phyloP scores from a whole-genome alignment of 1,284 basidiomycete genomes.

The Ceratobasidium theobromae region DNA sequence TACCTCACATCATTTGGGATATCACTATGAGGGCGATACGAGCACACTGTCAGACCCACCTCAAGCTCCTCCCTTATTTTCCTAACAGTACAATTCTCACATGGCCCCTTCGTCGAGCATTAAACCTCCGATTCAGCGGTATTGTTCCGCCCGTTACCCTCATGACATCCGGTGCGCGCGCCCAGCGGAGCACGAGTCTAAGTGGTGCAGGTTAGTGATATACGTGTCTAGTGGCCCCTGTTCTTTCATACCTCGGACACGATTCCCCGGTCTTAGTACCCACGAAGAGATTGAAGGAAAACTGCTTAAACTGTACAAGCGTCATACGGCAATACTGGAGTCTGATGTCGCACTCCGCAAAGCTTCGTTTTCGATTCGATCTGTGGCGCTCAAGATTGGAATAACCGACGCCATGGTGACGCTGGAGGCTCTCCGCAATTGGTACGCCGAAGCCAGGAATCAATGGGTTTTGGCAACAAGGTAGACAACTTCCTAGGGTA shows the following conservation, averaged over 20 bases:
- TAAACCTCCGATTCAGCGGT: background rate
- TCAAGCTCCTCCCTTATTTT: too few relatives aligned
- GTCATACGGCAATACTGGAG: constrained; percentile 14
- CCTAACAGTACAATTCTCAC: too few relatives aligned
- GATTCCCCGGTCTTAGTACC: background rate
- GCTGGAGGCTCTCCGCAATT: constrained; percentile 14
- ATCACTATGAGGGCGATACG: background rate
- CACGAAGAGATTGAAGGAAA: constrained; percentile 30
- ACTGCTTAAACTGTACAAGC: constrained; percentile 28
- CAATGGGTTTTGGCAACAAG: constrained; percentile 27
- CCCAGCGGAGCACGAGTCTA: constrained; percentile 15
- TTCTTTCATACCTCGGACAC: background rate
- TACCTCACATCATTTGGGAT: background rate
- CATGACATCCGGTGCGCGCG: constrained; percentile 2
- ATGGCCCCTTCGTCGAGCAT: too few relatives aligned
- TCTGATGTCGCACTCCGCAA: constrained; percentile 22
- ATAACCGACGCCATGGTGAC: background rate
- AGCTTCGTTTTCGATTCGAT: background rate
- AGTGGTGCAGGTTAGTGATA: constrained; percentile 26
- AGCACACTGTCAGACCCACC: background rate
- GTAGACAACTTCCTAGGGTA: background rate
- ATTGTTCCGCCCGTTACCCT: constrained; percentile 10
- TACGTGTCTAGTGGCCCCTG: background rate
- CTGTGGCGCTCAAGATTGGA: constrained; percentile 3
- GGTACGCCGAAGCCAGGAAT: constrained; percentile 20